Evolutionary conservation across 169 alveolate species (phyloP), one percentile per base, ranked within the genome.

Genomic region (Babesia sp.): DNA sequence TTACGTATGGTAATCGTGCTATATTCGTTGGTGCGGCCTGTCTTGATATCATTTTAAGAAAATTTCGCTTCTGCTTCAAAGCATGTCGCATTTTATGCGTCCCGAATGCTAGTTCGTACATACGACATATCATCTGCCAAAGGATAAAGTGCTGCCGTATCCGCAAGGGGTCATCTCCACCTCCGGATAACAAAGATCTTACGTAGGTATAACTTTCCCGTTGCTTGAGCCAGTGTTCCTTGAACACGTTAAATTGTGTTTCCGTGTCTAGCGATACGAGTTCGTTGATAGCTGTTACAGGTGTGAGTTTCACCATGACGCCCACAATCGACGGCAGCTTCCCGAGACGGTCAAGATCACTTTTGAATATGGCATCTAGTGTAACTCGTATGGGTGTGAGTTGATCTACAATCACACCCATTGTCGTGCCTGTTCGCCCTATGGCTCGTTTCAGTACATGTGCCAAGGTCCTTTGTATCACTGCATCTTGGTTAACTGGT

Each of bases 81-180:
- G 42, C 44, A 8, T 29, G 53, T 28, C 22, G 33, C 83, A 60
- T 79, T 29, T 57, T 54, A 3, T 45, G 20, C 18, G 59, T 36
- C 34, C 64, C 33, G 31, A 53, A 71, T 37, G 57, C 55, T 71
- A 70, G n/a, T 36, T 79, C 87, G 26, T 58, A 70, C 87, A 79
- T 70, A 22, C 87, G 59, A n/a, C 63, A 60, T 8, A 55, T 34
- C 1, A 69, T 31, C 59, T 69, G 79, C 79, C 79, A 69, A 31
- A 48, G 18, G 0, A 69, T 5, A n/a, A 69, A 37, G 68, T 18
- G 33, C 24, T 58, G 58, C 57, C 79, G 29, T 26, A 14, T 54
- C 6, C 54, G 59, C 61, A 64, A 8, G 14, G 74, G 74, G 63
- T 33, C 44, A 9, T 22, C 37, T 31, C 1, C 4, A 1, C 59